Evolutionary conservation across 257 asterid species (phyloP).

Genomic region (Dorcoceras hygrometricum): DNA sequence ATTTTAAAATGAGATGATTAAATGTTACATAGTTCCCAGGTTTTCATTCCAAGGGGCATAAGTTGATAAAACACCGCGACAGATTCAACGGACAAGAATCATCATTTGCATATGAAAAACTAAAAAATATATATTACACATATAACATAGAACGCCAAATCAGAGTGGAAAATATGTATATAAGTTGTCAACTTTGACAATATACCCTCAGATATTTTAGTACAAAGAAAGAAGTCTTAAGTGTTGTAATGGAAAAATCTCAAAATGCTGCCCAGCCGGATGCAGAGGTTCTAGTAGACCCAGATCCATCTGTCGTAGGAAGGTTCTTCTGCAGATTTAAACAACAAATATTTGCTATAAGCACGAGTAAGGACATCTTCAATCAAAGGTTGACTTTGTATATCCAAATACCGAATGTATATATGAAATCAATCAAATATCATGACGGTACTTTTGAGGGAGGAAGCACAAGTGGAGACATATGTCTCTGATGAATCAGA

Average conservation of each 20-base stretch:
- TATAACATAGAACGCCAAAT: background rate
- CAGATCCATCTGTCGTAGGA: conserved; percentile 64
- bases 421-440: background rate
- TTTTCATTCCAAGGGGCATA: background rate
- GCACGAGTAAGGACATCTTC: background rate
- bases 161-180: background rate
- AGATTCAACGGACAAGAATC: too few relatives aligned
- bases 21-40: background rate
- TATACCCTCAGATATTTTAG: background rate
- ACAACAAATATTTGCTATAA: conserved; percentile 10
- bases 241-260: conserved; percentile 23
- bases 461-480: background rate
- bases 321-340: conserved; percentile 70
- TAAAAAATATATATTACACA: too few relatives aligned
- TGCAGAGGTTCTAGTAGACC: conserved; percentile 58
- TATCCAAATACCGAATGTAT: background rate
- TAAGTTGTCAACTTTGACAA: background rate
- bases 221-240: background rate
- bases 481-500: background rate
- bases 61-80: too few relatives aligned
- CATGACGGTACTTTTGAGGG: background rate
- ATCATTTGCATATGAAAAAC: too few relatives aligned
- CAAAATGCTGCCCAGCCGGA: conserved; percentile 99
- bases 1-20: background rate
- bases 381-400: background rate